A percentile compares a stretch with the other conserved stretches of the same genome.
phyloP scores from a whole-genome alignment of 2,329 filamentous ascomycete species.

The Coleophoma cylindrospora region DNA sequence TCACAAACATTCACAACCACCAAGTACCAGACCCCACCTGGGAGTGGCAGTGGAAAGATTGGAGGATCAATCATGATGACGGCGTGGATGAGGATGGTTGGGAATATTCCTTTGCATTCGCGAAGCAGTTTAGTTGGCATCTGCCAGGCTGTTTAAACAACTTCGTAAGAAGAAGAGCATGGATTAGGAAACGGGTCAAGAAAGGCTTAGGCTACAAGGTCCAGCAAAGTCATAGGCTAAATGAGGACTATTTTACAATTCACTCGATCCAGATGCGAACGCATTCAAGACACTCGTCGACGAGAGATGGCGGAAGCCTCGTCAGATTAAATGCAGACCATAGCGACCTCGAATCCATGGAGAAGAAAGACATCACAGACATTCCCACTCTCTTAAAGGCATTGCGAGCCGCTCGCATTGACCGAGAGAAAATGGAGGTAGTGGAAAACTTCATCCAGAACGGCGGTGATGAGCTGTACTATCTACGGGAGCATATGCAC shows the following conservation, averaged over 20 bases:
- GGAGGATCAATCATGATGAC: slow-evolving; percentile 65
- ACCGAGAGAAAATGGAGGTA: slow-evolving; percentile 85
- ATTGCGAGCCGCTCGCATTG: slow-evolving; percentile 68
- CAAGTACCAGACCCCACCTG: slow-evolving; percentile 93
- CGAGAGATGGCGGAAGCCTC: slow-evolving; percentile 5
- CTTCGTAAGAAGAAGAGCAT: slow-evolving; percentile 84
- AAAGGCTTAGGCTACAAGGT: slow-evolving; percentile 36
- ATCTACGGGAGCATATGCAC: slow-evolving; percentile 72
- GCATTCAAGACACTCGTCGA: slow-evolving; percentile 33
- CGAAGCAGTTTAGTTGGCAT: slow-evolving; percentile 75
- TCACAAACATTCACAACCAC: slow-evolving; percentile 71
- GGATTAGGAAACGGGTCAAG: slow-evolving; percentile 77
- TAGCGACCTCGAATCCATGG: slow-evolving; percentile 32
- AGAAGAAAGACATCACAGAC: slow-evolving; percentile 51
- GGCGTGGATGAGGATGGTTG: slow-evolving; percentile 87
- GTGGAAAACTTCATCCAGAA: slow-evolving; percentile 78
- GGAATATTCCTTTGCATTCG: slow-evolving; percentile 92
- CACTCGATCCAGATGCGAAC: slow-evolving; percentile 43
- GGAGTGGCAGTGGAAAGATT: slow-evolving; percentile 76
- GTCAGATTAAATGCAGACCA: slow-evolving; percentile 14
- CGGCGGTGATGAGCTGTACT: slow-evolving; percentile 68
- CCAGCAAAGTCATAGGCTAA: slow-evolving; percentile 60
- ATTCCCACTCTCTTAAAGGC: slow-evolving; percentile 59
- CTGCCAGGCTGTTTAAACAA: slow-evolving; percentile 89
- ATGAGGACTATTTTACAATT: slow-evolving; percentile 75